A percentile compares a stretch with the other conserved stretches of the same genome.
These are phyloP conservation scores for Chaetoscypha palmicola DNA, from an alignment of 2,329 filamentous ascomycete genomes.

Conservation along the genomic window DNA sequence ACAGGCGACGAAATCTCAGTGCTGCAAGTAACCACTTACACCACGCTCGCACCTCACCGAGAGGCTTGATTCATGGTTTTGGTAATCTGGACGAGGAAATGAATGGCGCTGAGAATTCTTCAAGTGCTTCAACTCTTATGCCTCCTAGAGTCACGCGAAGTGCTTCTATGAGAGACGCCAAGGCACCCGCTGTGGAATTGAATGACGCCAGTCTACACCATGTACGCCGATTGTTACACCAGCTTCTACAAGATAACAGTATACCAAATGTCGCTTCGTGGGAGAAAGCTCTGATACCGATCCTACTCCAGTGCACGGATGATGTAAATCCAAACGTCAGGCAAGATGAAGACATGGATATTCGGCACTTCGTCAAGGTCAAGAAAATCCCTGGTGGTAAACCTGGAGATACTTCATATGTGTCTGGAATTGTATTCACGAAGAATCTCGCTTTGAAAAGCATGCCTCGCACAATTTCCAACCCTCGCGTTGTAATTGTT, in stretches of 20 bases:
- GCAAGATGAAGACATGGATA: constrained; percentile 89
- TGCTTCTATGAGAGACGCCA: constrained; percentile 71
- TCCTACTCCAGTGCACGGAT: constrained; percentile 83
- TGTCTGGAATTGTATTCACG: constrained; percentile 93
- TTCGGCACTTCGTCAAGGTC: constrained; percentile 92
- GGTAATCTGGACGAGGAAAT: constrained; percentile 29
- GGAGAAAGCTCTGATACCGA: constrained; percentile 86
- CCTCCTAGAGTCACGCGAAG: constrained; percentile 59
- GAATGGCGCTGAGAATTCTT: constrained; percentile 14
- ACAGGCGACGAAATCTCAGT: constrained; percentile 74
- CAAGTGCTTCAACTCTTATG: constrained; percentile 17
- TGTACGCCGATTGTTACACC: constrained; percentile 75
- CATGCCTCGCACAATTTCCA: constrained; percentile 80
- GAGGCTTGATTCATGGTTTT: constrained; percentile 43
- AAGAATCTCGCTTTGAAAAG: constrained; percentile 95
- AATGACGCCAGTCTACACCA: constrained; percentile 84
- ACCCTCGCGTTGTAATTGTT: constrained; percentile 84
- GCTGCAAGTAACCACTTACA: constrained; percentile 65
- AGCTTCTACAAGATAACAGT: constrained; percentile 70
- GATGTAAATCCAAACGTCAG: constrained; percentile 92
- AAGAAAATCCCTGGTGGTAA: constrained; percentile 92
- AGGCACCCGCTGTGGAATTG: constrained; percentile 70
- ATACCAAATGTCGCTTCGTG: constrained; percentile 70
- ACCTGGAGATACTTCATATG: constrained; percentile 89
- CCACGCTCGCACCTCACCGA: constrained; percentile 64